Evolutionary conservation across 2,329 filamentous ascomycete species (phyloP), one percentile per base, ranked within the genome.

Genomic region (Pestalotiopsis sp.): DNA sequence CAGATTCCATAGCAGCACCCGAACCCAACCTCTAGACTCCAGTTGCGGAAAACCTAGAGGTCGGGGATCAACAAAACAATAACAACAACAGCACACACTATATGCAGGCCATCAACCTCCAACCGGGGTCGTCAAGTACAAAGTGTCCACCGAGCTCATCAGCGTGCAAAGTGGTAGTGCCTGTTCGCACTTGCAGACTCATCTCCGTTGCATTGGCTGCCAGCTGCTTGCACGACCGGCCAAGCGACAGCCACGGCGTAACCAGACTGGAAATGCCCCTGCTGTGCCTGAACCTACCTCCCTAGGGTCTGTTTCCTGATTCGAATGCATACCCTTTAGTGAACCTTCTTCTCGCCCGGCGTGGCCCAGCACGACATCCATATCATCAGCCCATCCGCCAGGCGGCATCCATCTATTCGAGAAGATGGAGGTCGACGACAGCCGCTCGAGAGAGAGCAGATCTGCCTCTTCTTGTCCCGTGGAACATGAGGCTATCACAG

Each of bases 141-240:
- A n/a, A 57, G 52, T 20, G n/a, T 23, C n/a, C n/a, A 59, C 27
- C 27, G 57, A 14, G 25, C n/a, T n/a, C 31, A 61, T 11, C 17
- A 39, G 61, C 49, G 39, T 49, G 38, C 61, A 58, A 23, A 45
- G 23, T 57, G 45, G 20, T 17, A 52, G 61, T 66, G 65, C 65
- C 68, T 67, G 36, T 31, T 56, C 56, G 27, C 52, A 45, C 23
- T 27, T 67, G 65, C 65, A 67, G 65, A 67, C 58, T 58, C 65
- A 49, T 70, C 66, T 70, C 69, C 69, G 69, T 66, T 67, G 68
- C 68, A 66, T 62, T 67, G 66, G 66, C 65, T 68, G 49, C 65
- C 64, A 52, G 39, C 61, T 27, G 45, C 45, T 52, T 52, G 45
- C 45, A 52, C 45, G 17, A 52, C 14, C 45, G 20, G 45, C 45